These are phyloP conservation scores for Arctostaphylos glauca DNA, from an alignment of 148 eudicot species.

Conservation along the genomic window DNA sequence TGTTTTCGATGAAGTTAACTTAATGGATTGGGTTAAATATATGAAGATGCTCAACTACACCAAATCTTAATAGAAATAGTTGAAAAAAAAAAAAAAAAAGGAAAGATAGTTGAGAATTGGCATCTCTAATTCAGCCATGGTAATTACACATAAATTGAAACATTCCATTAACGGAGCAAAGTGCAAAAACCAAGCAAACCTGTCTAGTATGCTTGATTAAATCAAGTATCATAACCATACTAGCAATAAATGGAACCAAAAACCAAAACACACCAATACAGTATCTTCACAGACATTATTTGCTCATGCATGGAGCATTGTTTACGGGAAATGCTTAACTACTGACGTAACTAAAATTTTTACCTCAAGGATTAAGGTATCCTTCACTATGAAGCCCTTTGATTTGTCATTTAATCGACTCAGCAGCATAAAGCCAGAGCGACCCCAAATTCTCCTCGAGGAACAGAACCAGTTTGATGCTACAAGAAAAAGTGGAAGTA, in stretches of 20 bases:
- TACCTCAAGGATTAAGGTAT: conserved; percentile 12
- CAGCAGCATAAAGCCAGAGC: background rate
- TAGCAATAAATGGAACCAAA: background rate
- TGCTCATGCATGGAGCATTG: too few species aligned
- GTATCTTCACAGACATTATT: background rate
- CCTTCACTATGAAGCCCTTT: background rate
- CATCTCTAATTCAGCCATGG: background rate
- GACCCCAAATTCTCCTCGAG: background rate
- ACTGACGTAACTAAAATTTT: conserved; percentile 11
- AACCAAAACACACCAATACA: background rate
- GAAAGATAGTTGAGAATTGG: background rate
- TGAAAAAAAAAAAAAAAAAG: background rate
- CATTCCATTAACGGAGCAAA: too few species aligned
- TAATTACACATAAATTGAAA: too few species aligned
- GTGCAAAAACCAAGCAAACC: too few species aligned
- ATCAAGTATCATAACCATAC: background rate
- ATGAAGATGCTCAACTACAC: background rate
- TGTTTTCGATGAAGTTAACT: background rate
- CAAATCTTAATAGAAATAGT: background rate
- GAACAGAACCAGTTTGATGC: background rate
- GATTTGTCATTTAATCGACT: conserved; percentile 8
- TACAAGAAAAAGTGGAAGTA: background rate
- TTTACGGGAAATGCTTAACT: background rate
- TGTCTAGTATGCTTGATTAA: too few species aligned
- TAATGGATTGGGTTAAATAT: background rate